Percentiles rank a stretch among this genome's conserved stretches.
Conservation (phyloP, 2,329 filamentous ascomycete genomes). For the Colletotrichum spaethianum region DNA sequence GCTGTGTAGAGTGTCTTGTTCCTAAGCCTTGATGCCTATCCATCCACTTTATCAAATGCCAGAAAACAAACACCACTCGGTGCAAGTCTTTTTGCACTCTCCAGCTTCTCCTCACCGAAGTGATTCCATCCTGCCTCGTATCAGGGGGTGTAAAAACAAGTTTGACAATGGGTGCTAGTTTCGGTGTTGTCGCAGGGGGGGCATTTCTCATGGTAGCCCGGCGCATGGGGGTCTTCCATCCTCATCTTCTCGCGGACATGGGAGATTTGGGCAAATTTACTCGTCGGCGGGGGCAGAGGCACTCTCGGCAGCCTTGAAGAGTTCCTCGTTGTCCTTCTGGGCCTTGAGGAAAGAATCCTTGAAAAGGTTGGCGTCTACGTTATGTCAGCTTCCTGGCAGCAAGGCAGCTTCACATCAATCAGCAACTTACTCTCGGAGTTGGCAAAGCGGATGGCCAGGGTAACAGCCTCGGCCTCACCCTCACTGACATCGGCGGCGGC, state of each 20-base stretch:
- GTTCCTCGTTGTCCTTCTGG: conserved; percentile 93
- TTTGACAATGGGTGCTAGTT: conserved; percentile 33
- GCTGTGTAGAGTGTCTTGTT: conserved; percentile 40
- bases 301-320: conserved; percentile 73
- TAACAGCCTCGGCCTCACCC: conserved; percentile 96
- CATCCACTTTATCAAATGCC: conserved; percentile 30
- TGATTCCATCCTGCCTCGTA: conserved; percentile 31
- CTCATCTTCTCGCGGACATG: conserved; percentile 8
- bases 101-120: conserved; percentile 30
- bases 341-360: conserved; percentile 98
- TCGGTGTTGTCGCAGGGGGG: conserved; percentile 31
- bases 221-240: conserved; percentile 14
- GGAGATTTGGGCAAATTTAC: conserved; percentile 22
- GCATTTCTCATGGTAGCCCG: conserved; percentile 1
- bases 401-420: neutral
- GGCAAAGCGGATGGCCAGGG: conserved; percentile 96
- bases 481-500: conserved; percentile 97
- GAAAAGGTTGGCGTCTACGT: conserved; percentile 91
- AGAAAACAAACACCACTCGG: conserved; percentile 40
- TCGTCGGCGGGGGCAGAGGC: conserved; percentile 45
- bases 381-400: conserved; percentile 46
- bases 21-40: conserved; percentile 40
- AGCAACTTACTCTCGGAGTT: conserved; percentile 90
- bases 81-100: conserved; percentile 41
- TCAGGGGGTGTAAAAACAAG: conserved; percentile 33